phyloP scores from a whole-genome alignment of 306 rosid species.

The Luffa acutangula region DNA sequence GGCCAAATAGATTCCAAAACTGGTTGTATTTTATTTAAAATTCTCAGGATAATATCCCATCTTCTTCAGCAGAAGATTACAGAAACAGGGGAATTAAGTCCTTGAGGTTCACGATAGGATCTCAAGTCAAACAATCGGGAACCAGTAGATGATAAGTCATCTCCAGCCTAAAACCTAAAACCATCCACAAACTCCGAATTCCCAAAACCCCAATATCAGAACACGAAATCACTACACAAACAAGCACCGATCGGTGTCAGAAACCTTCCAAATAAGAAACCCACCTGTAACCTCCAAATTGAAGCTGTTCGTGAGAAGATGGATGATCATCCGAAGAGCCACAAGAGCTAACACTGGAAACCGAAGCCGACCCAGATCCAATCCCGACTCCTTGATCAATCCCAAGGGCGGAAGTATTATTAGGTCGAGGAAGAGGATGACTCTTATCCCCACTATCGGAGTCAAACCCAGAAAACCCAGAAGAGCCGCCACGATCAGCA shows the following conservation, averaged over 20 bases:
- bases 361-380: slow-evolving; percentile 54
- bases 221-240: background rate
- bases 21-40: background rate
- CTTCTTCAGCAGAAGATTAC: background rate
- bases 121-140: background rate
- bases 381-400: slow-evolving; percentile 37
- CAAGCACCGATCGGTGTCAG: background rate
- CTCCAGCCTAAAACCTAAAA: background rate
- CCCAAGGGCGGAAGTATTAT: slow-evolving; percentile 23
- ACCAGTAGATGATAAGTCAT: background rate
- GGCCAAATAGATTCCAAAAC: background rate
- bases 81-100: background rate
- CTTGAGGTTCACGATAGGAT: background rate
- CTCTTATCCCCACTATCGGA: slow-evolving; percentile 34
- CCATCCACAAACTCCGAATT: background rate
- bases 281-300: slow-evolving; percentile 39
- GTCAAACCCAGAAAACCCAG: slow-evolving; percentile 40
- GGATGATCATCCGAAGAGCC: slow-evolving; percentile 61
- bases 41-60: background rate
- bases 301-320: slow-evolving; percentile 29
- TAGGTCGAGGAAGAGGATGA: slow-evolving; percentile 66
- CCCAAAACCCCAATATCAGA: background rate
- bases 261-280: background rate
- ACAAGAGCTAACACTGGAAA: slow-evolving; percentile 70
- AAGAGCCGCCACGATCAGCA: slow-evolving; percentile 13